Evolutionary conservation across 1,284 basidiomycete genomes (phyloP), one percentile per base, ranked within the genome.

Genomic region (Phellopilus nigrolimitatus): DNA sequence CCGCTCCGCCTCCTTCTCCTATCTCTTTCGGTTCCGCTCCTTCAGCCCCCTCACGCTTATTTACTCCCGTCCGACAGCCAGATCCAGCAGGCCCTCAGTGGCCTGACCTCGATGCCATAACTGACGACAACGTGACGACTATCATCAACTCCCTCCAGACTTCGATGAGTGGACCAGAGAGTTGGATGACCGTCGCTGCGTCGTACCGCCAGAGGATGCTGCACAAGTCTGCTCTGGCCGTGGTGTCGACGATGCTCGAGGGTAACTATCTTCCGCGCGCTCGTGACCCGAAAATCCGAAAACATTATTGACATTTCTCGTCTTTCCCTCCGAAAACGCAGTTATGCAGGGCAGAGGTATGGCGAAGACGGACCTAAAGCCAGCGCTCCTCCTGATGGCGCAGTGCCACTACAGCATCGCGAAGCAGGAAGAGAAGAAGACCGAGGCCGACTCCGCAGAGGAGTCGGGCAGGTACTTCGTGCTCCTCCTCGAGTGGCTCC

Each of bases 341-440:
- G 51, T 53, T 19, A 53, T 53, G 51, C 17, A 39, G 22, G 31
- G 42, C 8, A 41, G 48, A 30, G 48, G 48, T n/a, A 51, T 47
- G 48, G 37, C 42, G 8, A 51, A 51, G 8, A 24, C 53, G 13
- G 53, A 55, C 21, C 36, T 55, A 13, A 51, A 42, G 10, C 53
- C 53, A 10, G 53, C 53, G 5, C 36, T 55, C 9, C 38, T 55
- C 4, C 25, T 51, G 31, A 41, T 51, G 42, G 53, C 53, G 15
- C 53, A 55, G 39, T 55, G 48, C 33, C 40, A 51, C 17, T 47
- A 55, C 21, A 47, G 38, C 21, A 45, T 55, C 22, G 53, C 36
- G 17, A 48, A 55, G 28, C 42, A 51, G 19, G 43, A 47, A 15
- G 25, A 17, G 19, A 40, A 25, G 13, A 49, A 47, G n/a, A 33